Evolutionary conservation across 2,329 filamentous ascomycete species (phyloP).

Genomic region (Sporothrix sp.): DNA sequence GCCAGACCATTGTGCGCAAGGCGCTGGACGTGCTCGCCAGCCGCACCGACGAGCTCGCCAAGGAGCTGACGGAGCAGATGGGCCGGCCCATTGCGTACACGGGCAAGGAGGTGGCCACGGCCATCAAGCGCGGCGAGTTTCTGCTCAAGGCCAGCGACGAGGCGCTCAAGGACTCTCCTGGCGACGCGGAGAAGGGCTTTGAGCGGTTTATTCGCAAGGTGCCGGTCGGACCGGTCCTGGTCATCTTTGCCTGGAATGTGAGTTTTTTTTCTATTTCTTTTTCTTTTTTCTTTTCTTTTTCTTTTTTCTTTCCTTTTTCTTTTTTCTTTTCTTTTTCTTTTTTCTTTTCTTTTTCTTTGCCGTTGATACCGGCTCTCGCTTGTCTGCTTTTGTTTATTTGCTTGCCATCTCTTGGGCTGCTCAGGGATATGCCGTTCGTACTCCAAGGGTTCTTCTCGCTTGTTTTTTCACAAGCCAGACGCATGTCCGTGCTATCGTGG

Average conservation of each 20-base stretch:
- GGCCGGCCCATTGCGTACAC: constrained; percentile 84
- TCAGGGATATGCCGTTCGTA: too few relatives aligned
- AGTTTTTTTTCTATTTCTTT: constrained; percentile 28
- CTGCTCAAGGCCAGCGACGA: constrained; percentile 75
- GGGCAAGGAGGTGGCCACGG: constrained; percentile 72
- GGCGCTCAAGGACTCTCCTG: constrained; percentile 67
- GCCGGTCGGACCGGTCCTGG: constrained; percentile 75
- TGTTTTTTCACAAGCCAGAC: too few relatives aligned
- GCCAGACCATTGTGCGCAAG: constrained; percentile 71
- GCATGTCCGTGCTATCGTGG: neutral
- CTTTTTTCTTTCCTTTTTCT: neutral
- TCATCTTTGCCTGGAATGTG: constrained; percentile 96
- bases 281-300: neutral
- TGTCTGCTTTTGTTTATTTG: too few relatives aligned
- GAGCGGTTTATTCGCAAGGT: constrained; percentile 83
- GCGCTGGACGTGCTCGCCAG: constrained; percentile 62
- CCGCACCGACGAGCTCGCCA: constrained; percentile 69
- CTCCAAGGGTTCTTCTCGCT: too few relatives aligned
- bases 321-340: neutral
- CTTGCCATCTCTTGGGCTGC: too few relatives aligned
- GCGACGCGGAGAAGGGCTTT: constrained; percentile 79
- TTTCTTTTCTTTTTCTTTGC: neutral
- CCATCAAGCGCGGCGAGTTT: constrained; percentile 76
- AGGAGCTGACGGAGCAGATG: constrained; percentile 90
- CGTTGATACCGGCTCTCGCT: neutral